Conservation (phyloP, 1,284 basidiomycete species). For the Chalciporus sp. region DNA sequence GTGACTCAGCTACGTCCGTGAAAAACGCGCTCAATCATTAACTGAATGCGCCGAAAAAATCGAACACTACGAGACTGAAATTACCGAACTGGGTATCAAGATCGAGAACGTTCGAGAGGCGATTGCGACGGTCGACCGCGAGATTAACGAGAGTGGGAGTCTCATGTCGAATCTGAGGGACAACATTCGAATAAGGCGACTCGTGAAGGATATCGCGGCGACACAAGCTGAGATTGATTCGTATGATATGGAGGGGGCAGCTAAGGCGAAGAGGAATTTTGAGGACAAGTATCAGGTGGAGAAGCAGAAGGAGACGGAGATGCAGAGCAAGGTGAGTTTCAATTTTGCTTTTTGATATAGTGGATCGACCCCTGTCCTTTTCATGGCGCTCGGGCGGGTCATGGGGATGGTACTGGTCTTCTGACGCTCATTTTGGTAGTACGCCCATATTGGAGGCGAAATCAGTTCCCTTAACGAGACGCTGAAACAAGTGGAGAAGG, state of each 20-base stretch:
- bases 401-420: too few species aligned
- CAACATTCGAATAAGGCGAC: slow-evolving; percentile 80
- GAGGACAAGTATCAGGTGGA: slow-evolving; percentile 77
- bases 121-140: slow-evolving; percentile 63
- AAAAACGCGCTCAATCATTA: slow-evolving; percentile 65
- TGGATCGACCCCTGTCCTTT: not conserved
- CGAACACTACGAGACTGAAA: slow-evolving; percentile 58
- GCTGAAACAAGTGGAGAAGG: slow-evolving; percentile 66
- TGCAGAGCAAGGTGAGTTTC: slow-evolving; percentile 68
- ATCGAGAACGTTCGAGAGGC: slow-evolving; percentile 58
- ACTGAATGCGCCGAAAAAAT: slow-evolving; percentile 65
- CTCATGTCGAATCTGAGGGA: slow-evolving; percentile 78
- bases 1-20: slow-evolving; percentile 66
- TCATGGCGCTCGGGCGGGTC: not conserved
- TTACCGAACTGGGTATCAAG: slow-evolving; percentile 55
- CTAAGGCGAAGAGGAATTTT: slow-evolving; percentile 80
- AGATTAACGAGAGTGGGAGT: slow-evolving; percentile 73
- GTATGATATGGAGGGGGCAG: slow-evolving; percentile 82
- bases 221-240: slow-evolving; percentile 76
- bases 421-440: slow-evolving; percentile 46
- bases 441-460: slow-evolving; percentile 81
- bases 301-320: slow-evolving; percentile 70
- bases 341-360: slow-evolving; percentile 10
- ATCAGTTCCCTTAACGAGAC: slow-evolving; percentile 76
- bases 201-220: slow-evolving; percentile 66